Evolutionary conservation across 208 protist species (phyloP).

Genomic region (Phytomonas serpens): DNA sequence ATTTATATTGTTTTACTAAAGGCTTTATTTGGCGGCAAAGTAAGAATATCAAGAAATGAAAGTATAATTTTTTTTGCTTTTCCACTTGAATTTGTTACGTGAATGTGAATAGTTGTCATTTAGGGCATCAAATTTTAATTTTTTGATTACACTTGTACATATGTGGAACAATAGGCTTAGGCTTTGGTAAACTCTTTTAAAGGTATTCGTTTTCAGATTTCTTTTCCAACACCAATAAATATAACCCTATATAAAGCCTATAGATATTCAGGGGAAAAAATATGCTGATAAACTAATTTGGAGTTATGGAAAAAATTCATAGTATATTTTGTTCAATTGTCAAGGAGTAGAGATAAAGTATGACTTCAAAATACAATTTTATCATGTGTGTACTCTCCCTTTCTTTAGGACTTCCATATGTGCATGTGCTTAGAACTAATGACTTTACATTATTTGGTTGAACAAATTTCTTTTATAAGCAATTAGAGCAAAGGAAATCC

Average conservation of each 20-base stretch:
- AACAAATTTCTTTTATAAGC: background rate
- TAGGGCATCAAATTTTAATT: background rate
- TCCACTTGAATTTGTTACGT: background rate
- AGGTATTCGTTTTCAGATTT: too few relatives aligned
- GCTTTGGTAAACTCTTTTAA: background rate
- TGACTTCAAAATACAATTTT: background rate
- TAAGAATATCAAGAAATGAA: background rate
- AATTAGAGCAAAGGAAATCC: background rate
- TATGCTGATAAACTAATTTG: background rate
- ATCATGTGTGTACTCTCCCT: background rate
- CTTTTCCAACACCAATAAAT: background rate
- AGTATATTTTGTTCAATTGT: background rate
- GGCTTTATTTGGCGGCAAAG: background rate
- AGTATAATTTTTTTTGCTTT: background rate
- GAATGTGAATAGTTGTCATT: background rate
- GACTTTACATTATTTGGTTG: background rate
- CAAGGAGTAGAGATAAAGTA: background rate
- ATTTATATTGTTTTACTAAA: background rate
- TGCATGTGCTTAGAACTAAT: background rate
- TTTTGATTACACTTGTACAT: background rate
- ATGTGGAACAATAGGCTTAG: background rate
- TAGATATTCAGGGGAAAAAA: background rate
- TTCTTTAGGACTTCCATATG: background rate
- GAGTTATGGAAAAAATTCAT: background rate
- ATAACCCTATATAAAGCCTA: background rate